A percentile compares a stretch with the other conserved stretches of the same genome.
Conservation (phyloP, 1,139 yeast species). For the Taiozyma onychis region DNA sequence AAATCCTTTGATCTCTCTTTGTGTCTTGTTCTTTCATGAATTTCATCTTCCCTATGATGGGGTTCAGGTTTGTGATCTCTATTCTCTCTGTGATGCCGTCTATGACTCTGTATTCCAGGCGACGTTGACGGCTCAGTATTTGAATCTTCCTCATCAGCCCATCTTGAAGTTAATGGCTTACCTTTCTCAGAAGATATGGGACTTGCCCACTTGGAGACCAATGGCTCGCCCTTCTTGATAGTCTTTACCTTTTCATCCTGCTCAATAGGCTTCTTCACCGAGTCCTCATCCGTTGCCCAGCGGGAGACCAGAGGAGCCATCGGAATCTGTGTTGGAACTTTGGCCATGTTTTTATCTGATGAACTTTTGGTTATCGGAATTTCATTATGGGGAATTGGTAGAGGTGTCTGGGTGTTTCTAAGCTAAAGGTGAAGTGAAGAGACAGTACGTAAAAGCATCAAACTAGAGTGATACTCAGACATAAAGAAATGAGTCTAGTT, state of each 20-base stretch:
- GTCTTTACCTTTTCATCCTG: constrained; percentile 14
- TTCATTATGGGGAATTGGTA: too few species aligned
- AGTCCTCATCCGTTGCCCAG: constrained; percentile 19
- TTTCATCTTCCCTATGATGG: neutral
- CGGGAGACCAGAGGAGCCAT: constrained; percentile 23
- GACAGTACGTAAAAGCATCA: too few species aligned
- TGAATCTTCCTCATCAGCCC: constrained; percentile 11
- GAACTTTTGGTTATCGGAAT: too few species aligned
- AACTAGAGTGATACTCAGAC: too few species aligned
- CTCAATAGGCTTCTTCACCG: constrained; percentile 10
- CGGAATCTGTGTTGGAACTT: neutral
- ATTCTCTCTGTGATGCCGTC: neutral
- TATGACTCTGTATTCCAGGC: neutral
- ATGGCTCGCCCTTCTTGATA: constrained; percentile 14
- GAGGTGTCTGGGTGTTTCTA: too few species aligned
- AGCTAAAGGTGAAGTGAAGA: too few species aligned
- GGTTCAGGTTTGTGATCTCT: neutral
- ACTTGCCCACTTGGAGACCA: constrained; percentile 17
- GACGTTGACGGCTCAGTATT: neutral
- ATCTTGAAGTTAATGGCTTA: constrained; percentile 8
- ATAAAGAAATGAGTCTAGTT: too few species aligned
- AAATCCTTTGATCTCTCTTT: constrained; percentile 11
- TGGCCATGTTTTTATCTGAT: neutral
- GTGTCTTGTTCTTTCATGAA: neutral
- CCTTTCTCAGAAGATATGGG: constrained; percentile 10